Conservation (phyloP, 257 asterid species). For the Solanum gandarillasii region DNA sequence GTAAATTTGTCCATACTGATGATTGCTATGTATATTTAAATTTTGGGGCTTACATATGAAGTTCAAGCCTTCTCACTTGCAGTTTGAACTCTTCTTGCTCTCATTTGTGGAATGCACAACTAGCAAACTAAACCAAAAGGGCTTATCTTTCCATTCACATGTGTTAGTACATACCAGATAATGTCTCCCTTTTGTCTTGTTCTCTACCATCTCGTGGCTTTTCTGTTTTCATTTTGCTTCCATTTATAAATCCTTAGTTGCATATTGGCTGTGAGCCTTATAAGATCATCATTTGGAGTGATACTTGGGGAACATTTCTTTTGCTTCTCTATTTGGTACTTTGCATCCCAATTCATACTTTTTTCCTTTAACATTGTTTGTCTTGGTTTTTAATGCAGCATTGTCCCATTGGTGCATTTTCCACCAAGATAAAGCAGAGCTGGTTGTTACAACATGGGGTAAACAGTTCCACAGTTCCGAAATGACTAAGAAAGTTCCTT, state of each 20-base stretch:
- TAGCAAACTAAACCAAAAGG: neutral
- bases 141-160: neutral
- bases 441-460: conserved; percentile 83
- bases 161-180: neutral
- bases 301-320: neutral
- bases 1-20: neutral
- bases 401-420: conserved; percentile 95
- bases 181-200: neutral
- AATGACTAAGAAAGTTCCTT: conserved; percentile 65
- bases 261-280: neutral
- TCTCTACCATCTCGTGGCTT: neutral
- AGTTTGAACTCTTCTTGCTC: neutral
- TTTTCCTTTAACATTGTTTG: neutral
- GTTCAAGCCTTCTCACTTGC: neutral
- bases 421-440: conserved; percentile 85
- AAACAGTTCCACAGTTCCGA: conserved; percentile 67
- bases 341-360: neutral
- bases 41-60: neutral
- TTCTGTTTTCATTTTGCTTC: neutral
- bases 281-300: neutral
- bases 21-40: neutral
- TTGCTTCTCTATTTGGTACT: neutral
- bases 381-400: conserved; percentile 51
- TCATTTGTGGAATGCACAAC: neutral
- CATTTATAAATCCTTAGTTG: neutral